Percentiles rank a stretch among this genome's conserved stretches.
Conservation (phyloP, 2,329 filamentous ascomycete species). For the Ceratocystis cubensis region DNA sequence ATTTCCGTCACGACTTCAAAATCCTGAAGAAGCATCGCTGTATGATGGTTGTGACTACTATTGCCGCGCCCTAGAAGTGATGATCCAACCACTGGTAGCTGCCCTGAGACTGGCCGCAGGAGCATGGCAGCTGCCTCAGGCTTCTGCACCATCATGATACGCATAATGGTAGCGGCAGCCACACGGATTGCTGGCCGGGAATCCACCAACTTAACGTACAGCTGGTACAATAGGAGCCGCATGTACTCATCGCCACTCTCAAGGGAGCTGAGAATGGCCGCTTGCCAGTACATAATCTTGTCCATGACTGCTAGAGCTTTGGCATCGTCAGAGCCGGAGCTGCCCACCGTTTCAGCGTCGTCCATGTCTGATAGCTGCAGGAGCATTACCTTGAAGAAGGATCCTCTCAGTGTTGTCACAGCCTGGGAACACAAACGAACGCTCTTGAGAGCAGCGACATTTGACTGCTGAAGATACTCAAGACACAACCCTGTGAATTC, state of each 20-base stretch:
- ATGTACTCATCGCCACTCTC: constrained; percentile 70
- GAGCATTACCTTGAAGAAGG: constrained; percentile 67
- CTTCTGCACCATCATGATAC: constrained; percentile 89
- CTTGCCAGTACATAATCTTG: constrained; percentile 91
- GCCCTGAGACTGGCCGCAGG: constrained; percentile 52
- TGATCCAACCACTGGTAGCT: constrained; percentile 2
- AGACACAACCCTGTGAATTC: constrained; percentile 77
- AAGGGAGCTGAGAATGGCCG: constrained; percentile 67
- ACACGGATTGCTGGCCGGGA: constrained; percentile 53
- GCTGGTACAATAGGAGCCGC: constrained; percentile 77
- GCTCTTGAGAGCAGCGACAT: constrained; percentile 67
- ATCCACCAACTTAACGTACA: constrained; percentile 80
- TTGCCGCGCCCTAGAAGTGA: not conserved
- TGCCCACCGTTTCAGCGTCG: constrained; percentile 29
- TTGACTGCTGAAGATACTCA: constrained; percentile 78
- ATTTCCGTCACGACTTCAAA: constrained; percentile 77
- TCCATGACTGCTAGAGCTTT: constrained; percentile 63
- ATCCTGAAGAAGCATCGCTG: constrained; percentile 35
- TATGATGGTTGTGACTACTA: constrained; percentile 12
- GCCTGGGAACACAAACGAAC: constrained; percentile 85
- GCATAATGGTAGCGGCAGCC: constrained; percentile 71
- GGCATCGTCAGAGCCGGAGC: constrained; percentile 8
- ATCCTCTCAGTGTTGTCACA: constrained; percentile 59
- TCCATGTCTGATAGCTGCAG: constrained; percentile 76
- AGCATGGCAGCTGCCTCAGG: constrained; percentile 66